A percentile compares a stretch with the other conserved stretches of the same genome.
These are phyloP conservation scores for Pseudozyma hubeiensis DNA, from an alignment of 1,284 basidiomycete species.

Conservation along the genomic window DNA sequence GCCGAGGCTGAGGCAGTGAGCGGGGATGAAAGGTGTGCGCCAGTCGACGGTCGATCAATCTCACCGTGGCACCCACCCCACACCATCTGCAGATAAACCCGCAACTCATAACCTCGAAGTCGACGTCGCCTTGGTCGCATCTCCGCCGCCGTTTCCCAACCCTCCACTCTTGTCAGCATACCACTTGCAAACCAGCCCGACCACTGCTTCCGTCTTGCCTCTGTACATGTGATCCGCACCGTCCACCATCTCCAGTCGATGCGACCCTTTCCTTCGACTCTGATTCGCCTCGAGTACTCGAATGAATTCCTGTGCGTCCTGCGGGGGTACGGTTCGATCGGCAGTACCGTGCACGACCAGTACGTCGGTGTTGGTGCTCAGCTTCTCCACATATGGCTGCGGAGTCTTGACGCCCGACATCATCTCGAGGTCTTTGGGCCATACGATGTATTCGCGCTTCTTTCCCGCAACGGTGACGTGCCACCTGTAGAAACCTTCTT, in stretches of 20 bases:
- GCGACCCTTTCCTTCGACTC: slow-evolving; percentile 19
- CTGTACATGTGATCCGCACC: slow-evolving; percentile 54
- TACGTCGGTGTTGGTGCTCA: slow-evolving; percentile 32
- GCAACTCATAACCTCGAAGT: slow-evolving; percentile 14
- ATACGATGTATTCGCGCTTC: slow-evolving; percentile 33
- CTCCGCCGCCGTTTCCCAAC: neutral
- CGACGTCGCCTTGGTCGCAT: neutral
- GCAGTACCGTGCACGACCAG: slow-evolving; percentile 48
- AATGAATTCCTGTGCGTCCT: slow-evolving; percentile 41
- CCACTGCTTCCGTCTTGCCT: slow-evolving; percentile 18
- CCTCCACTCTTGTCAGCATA: slow-evolving; percentile 6
- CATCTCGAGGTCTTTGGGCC: slow-evolving; percentile 31
- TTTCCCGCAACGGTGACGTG: slow-evolving; percentile 49
- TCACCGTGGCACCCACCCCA: too few relatives aligned
- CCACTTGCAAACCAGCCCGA: slow-evolving; percentile 25
- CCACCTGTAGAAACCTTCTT: slow-evolving; percentile 49
- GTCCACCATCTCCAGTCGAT: slow-evolving; percentile 41
- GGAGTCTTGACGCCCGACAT: slow-evolving; percentile 32
- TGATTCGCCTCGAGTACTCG: slow-evolving; percentile 21
- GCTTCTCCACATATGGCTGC: slow-evolving; percentile 7
- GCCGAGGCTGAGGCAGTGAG: too few relatives aligned
- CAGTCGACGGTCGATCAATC: too few relatives aligned
- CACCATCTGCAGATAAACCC: too few relatives aligned
- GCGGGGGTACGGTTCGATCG: slow-evolving; percentile 35
- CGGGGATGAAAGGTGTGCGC: too few relatives aligned